Evolutionary conservation across 2,329 filamentous ascomycete species (phyloP).

Genomic region (Stagonosporopsis vannaccii): DNA sequence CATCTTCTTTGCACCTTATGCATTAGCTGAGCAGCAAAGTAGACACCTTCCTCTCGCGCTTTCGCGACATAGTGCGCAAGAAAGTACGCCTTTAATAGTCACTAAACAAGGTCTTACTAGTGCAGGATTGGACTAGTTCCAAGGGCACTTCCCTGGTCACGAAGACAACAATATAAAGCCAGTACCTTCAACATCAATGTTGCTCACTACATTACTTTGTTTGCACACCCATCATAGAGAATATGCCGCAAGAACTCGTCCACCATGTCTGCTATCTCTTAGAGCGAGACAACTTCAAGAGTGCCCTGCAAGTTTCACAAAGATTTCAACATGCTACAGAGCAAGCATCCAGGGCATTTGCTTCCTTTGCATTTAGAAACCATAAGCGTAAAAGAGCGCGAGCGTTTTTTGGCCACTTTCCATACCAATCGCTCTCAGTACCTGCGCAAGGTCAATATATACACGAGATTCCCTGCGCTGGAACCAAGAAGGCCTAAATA

Average conservation of each 20-base stretch:
- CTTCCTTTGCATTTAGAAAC: background rate
- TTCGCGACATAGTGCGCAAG: too few species aligned
- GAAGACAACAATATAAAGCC: background rate
- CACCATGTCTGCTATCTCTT: constrained; percentile 5
- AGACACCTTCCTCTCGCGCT: too few species aligned
- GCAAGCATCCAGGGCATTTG: constrained; percentile 4
- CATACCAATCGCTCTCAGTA: background rate
- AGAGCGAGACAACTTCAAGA: constrained; percentile 1
- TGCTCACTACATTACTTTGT: background rate
- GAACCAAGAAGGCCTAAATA: background rate
- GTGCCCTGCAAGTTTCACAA: constrained; percentile 1
- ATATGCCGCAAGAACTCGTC: constrained; percentile 12
- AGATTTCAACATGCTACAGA: constrained; percentile 12
- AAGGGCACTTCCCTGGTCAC: background rate
- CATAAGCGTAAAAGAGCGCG: background rate
- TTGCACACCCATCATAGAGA: constrained; percentile 1
- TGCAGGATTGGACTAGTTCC: background rate
- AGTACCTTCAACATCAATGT: background rate
- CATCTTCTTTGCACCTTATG: too few species aligned
- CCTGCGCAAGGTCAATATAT: constrained; percentile 4
- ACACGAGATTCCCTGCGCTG: constrained; percentile 4
- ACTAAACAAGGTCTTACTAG: too few species aligned
- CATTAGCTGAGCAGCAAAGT: too few species aligned
- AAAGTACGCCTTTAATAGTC: too few species aligned
- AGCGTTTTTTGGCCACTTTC: background rate